Conservation (phyloP, 2,329 filamentous ascomycete species). For the Raffaelea albimanens region DNA sequence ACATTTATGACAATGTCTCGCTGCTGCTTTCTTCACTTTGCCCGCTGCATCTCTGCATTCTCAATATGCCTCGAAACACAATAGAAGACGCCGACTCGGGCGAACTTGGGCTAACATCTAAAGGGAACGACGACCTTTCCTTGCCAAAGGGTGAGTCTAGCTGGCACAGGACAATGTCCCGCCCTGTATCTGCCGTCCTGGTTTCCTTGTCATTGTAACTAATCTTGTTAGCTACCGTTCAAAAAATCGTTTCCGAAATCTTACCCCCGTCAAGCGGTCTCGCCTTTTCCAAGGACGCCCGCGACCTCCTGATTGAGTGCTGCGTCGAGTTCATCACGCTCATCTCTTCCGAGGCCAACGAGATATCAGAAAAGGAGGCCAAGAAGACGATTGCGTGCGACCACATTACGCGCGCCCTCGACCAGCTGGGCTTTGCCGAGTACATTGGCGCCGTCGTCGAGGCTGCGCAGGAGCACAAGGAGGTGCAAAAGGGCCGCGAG, state of each 20-base stretch:
- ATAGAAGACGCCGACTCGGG: too few relatives aligned
- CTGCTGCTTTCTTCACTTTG: too few relatives aligned
- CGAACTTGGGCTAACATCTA: too few relatives aligned
- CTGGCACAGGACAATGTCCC: too few relatives aligned
- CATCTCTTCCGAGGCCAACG: slow-evolving; percentile 96
- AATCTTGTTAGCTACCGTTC: slow-evolving; percentile 50
- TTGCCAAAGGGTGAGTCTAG: slow-evolving; percentile 49
- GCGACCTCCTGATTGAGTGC: slow-evolving; percentile 93
- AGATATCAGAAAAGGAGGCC: slow-evolving; percentile 96
- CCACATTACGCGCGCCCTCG: slow-evolving; percentile 90
- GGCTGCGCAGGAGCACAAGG: slow-evolving; percentile 85
- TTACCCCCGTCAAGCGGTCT: slow-evolving; percentile 66
- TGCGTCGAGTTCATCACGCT: slow-evolving; percentile 99
- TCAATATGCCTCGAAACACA: too few relatives aligned
- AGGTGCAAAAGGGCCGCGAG: slow-evolving; percentile 85
- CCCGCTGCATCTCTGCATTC: too few relatives aligned
- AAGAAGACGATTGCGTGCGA: slow-evolving; percentile 99
- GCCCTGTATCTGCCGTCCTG: not conserved
- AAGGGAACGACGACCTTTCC: slow-evolving; percentile 52
- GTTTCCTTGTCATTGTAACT: slow-evolving; percentile 12
- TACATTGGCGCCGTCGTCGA: slow-evolving; percentile 84
- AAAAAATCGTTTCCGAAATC: slow-evolving; percentile 89
- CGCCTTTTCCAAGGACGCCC: slow-evolving; percentile 88
- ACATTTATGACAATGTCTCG: too few relatives aligned
- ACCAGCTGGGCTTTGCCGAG: slow-evolving; percentile 84